Percentiles rank a stretch among this genome's conserved stretches.
These are phyloP conservation scores for Fraxinus angustifolia DNA, from an alignment of 305 asterid species.

Conservation along the genomic window DNA sequence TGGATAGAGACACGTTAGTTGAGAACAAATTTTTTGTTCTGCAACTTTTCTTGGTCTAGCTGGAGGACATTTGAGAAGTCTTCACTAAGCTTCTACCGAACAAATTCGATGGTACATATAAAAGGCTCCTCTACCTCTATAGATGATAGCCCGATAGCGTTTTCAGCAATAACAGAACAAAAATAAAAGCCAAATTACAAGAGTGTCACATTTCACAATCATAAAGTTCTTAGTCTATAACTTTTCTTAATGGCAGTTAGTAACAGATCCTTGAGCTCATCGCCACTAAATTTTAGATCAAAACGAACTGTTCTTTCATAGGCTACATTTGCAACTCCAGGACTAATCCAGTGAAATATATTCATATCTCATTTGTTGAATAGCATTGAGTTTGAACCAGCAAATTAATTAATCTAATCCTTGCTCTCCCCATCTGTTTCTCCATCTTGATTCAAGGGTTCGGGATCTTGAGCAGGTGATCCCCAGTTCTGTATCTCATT, in stretches of 20 bases:
- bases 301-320: background rate
- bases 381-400: background rate
- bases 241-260: background rate
- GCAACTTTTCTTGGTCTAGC: no score
- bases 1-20: background rate
- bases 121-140: background rate
- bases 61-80: no score
- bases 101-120: background rate
- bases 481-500: conserved; percentile 45
- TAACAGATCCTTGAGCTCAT: background rate
- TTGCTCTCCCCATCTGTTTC: conserved; percentile 34
- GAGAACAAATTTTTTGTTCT: background rate
- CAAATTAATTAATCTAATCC: conserved; percentile 22
- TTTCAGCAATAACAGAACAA: background rate
- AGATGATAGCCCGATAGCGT: background rate
- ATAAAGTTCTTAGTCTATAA: background rate
- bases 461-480: conserved; percentile 33
- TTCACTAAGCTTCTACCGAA: no score
- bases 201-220: background rate
- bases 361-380: background rate
- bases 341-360: background rate
- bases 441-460: conserved; percentile 40
- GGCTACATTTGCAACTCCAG: background rate
- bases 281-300: background rate
- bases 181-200: background rate